Conservation (phyloP, 371 early-diverging fungal species). For the Haplosporangium sp. region DNA sequence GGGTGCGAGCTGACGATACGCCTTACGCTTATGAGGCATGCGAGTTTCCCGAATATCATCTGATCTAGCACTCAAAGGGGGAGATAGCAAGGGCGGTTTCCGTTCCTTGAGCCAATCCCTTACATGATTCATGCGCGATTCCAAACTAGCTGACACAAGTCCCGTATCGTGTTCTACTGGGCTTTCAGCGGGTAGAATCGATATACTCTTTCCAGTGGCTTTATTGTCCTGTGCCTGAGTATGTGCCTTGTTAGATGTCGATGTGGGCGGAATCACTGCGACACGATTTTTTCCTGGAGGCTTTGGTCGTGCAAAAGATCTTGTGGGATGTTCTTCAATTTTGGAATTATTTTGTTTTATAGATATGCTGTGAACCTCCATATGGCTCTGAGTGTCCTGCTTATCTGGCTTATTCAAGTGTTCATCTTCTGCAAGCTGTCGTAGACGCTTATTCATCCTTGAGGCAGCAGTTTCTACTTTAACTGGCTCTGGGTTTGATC, state of each 20-base stretch:
- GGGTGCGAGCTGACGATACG: conserved; percentile 30
- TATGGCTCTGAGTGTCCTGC: background rate
- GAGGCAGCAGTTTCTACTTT: background rate
- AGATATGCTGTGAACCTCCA: background rate
- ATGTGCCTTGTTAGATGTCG: background rate
- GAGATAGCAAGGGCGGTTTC: conserved; percentile 41
- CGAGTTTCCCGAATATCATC: conserved; percentile 12
- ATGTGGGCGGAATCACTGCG: background rate
- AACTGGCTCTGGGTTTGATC: background rate
- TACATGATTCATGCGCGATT: conserved; percentile 41
- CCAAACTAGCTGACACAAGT: conserved; percentile 13
- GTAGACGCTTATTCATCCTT: conserved; percentile 15
- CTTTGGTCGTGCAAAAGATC: conserved; percentile 22
- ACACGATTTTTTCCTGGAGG: conserved; percentile 34
- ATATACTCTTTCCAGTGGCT: background rate
- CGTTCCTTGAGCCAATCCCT: conserved; percentile 43
- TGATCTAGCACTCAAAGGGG: conserved; percentile 28
- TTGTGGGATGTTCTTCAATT: background rate
- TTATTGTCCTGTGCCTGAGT: conserved; percentile 5
- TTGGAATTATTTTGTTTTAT: background rate
- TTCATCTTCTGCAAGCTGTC: conserved; percentile 9
- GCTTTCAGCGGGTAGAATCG: background rate
- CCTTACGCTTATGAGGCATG: conserved; percentile 21
- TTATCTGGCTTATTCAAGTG: background rate
- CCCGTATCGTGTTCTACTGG: background rate